Conservation (phyloP, 2,329 filamentous ascomycete species). For the Fusarium oligoseptatum region DNA sequence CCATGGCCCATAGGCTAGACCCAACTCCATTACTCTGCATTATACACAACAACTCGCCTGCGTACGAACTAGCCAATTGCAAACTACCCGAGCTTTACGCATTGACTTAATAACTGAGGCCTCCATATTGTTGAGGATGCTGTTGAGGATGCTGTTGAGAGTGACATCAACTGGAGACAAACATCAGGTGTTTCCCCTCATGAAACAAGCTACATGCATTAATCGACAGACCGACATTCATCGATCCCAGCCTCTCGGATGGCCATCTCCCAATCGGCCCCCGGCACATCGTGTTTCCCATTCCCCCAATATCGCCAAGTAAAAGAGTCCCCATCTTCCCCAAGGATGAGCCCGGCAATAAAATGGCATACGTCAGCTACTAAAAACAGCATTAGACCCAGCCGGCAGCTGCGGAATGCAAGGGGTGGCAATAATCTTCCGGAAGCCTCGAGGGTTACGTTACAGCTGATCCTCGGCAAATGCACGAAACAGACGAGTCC, state of each 20-base stretch:
- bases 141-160: neutral
- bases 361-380: neutral
- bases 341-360: neutral
- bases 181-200: neutral
- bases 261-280: neutral
- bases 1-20: neutral
- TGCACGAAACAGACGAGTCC: neutral
- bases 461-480: slow-evolving; percentile 9
- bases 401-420: neutral
- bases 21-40: neutral
- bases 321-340: neutral
- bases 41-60: neutral
- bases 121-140: neutral
- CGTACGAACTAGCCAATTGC: neutral
- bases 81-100: neutral
- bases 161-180: neutral
- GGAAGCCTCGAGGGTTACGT: neutral
- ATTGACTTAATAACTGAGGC: neutral
- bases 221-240: neutral
- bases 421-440: slow-evolving; percentile 6
- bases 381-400: neutral
- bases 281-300: neutral
- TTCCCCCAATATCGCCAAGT: neutral
- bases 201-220: neutral
- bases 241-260: neutral